Evolutionary conservation across 2,329 filamentous ascomycete genomes (phyloP).

Genomic region (Ophiosphaerella narmari): DNA sequence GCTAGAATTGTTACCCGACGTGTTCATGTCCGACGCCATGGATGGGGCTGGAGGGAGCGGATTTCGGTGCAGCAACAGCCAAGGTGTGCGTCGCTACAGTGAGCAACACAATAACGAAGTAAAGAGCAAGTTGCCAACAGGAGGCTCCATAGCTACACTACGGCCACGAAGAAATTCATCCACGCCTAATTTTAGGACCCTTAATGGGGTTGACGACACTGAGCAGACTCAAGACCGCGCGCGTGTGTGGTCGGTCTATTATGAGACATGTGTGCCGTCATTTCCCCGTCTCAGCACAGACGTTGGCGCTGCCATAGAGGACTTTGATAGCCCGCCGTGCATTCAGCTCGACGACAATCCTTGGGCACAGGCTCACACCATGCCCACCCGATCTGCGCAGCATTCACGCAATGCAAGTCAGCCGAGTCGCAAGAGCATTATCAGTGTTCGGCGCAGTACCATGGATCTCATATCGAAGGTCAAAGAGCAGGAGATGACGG

Average conservation of each 20-base stretch:
- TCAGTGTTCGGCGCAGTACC: constrained; percentile 47
- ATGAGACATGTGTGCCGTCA: constrained; percentile 38
- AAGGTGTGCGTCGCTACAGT: neutral
- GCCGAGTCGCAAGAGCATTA: constrained; percentile 30
- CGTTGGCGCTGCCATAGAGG: constrained; percentile 11
- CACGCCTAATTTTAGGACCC: constrained; percentile 22
- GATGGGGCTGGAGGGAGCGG: constrained; percentile 9
- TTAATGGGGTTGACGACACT: constrained; percentile 14
- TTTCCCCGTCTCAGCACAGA: constrained; percentile 34
- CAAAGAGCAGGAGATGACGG: constrained; percentile 43
- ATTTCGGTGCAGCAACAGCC: neutral
- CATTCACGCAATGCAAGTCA: constrained; percentile 30
- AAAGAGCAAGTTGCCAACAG: constrained; percentile 16
- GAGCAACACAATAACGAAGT: constrained; percentile 9
- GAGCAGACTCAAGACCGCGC: constrained; percentile 26
- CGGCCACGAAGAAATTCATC: constrained; percentile 29
- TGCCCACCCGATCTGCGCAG: constrained; percentile 13
- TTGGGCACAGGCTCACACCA: constrained; percentile 17
- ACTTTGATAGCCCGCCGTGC: constrained; percentile 19
- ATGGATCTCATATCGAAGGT: constrained; percentile 48
- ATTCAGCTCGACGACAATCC: constrained; percentile 24
- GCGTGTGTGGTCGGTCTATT: constrained; percentile 42
- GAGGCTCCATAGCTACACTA: constrained; percentile 31
- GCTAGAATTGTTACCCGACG: constrained; percentile 51
- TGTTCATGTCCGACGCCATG: constrained; percentile 28